Evolutionary conservation across 148 eudicot species (phyloP), one percentile per base, ranked within the genome.

Genomic region (Fagopyrum esculentum): DNA sequence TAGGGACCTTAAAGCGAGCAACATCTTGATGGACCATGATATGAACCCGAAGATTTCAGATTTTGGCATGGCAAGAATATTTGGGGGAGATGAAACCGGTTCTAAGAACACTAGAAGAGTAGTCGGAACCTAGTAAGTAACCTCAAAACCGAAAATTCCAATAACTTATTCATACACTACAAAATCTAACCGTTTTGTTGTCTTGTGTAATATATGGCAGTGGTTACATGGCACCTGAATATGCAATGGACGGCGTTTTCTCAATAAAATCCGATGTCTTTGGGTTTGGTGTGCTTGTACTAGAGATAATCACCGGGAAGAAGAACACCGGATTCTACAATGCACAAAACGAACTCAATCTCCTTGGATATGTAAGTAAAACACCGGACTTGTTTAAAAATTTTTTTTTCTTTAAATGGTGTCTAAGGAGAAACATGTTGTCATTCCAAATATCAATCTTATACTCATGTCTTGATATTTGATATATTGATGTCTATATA

Each of bases 1-100:
- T 16, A 46, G 86, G 51, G 82, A 80, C 57, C 68, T 77, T 35
- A 77, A 80, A 55, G 72, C 77, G 13, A 76, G 83, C 60, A 76
- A 83, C 57, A 63, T 78, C 78, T 17, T 77, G 13, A 64, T 80
- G 47, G 83, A 77, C 43, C 75, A 73, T 43, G 77, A 78, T 17
- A 71, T 78, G 26, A 71, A 73, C 47, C 74, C 82, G 0, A 83
- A 80, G 76, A 74, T 74, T 13, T 74, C 76, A n/a, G 76, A 74
- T 54, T 74, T 74, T 55, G 76, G 76, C 47, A 52, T 74, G 76
- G 76, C 76, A 26, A 26, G 76, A 56, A 74, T 55, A 0, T 74
- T 74, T 5, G 64, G 76, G 3, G 76, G 64, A 26, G 54, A 52
- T 11, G 59, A 74, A 55, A 52, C 44, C 55, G 70, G 6, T 2